Evolutionary conservation across 2,329 filamentous ascomycete species (phyloP), one percentile per base, ranked within the genome.

Genomic region (Hypomyces perniciosus): DNA sequence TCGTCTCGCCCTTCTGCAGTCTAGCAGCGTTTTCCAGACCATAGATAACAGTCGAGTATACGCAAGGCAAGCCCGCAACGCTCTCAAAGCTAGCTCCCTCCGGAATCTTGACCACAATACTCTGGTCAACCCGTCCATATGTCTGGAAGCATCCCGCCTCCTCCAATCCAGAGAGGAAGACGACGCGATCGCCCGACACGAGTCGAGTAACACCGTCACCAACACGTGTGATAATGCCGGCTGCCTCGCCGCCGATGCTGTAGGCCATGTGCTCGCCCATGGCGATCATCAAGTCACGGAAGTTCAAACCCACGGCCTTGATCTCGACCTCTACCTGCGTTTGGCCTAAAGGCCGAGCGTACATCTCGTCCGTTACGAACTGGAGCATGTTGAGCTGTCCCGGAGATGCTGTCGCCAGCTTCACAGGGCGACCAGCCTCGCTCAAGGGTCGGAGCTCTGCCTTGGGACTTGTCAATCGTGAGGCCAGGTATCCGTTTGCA

Each of bases 1-100:
- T 56, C 2, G 45, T 57, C 48, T 68, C 65, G 6, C 67, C 69
- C 1, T 61, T 60, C 6, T 59, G 45, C 0, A 77, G 61, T 1
- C 68, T 60, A 27, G 52, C 59, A 5, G 56, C 49, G 5, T 56
- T 49, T 7, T 57, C 44, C 4, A 62, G 41, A 8, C 50, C 54
- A 40, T 61, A 50, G 34, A 59, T 59, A 0, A 50, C 57, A 2
- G 60, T 62, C 7, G 50, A 50, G 30, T 54, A 61, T 27, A 58
- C 52, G 8, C 58, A 42, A 4, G 60, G 59, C 6, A 60, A 41
- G 5, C 53, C 50, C 1, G 64, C 61, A 0, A 66, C 69, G 6
- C 72, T 68, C 7, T 61, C 58, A 31, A 47, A 55, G 1, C 46
- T 13, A 43, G 58, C 54, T 2, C 43, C 12, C 2, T 59, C 55